A percentile compares a stretch with the other conserved stretches of the same genome.
Conservation (phyloP, 2,329 filamentous ascomycete genomes). For the Trichoderma breve region DNA sequence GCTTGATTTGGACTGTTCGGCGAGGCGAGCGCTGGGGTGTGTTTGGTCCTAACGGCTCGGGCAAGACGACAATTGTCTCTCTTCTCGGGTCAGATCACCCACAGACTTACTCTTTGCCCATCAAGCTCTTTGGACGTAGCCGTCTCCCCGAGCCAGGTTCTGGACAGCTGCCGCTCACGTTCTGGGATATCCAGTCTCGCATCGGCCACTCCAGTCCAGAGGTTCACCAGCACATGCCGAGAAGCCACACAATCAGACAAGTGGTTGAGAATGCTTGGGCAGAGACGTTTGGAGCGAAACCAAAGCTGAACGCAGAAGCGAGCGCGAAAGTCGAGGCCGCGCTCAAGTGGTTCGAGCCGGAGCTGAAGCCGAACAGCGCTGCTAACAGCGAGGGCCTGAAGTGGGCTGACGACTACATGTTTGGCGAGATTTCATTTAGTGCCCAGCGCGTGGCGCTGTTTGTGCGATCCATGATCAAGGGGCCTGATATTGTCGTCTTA, state of each 20-base stretch:
- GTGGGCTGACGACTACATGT: slow-evolving; percentile 68
- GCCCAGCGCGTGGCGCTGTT: slow-evolving; percentile 84
- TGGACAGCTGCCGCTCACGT: slow-evolving; percentile 68
- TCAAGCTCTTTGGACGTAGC: slow-evolving; percentile 79
- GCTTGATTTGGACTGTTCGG: slow-evolving; percentile 79
- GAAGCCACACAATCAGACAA: slow-evolving; percentile 67
- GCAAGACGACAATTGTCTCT: slow-evolving; percentile 92
- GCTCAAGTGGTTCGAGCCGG: slow-evolving; percentile 73
- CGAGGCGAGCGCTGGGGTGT: slow-evolving; percentile 87
- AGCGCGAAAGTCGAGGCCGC: slow-evolving; percentile 63
- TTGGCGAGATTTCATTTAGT: slow-evolving; percentile 74
- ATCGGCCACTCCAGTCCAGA: slow-evolving; percentile 94
- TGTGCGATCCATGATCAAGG: slow-evolving; percentile 75
- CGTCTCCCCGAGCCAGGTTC: slow-evolving; percentile 72
- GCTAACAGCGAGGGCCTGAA: slow-evolving; percentile 35
- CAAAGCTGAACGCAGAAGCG: slow-evolving; percentile 59
- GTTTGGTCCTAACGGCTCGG: slow-evolving; percentile 90
- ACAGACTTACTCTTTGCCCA: slow-evolving; percentile 84
- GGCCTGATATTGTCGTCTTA: slow-evolving; percentile 76
- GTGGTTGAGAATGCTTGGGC: slow-evolving; percentile 86
- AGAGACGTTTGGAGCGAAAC: slow-evolving; percentile 75
- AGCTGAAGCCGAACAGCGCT: slow-evolving; percentile 61
- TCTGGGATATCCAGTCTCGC: slow-evolving; percentile 87
- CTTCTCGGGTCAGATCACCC: slow-evolving; percentile 95
- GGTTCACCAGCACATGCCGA: slow-evolving; percentile 89